Base-by-base conservation (phyloP, 805 yeast species). In the Saccharomycopsis amapae region DNA sequence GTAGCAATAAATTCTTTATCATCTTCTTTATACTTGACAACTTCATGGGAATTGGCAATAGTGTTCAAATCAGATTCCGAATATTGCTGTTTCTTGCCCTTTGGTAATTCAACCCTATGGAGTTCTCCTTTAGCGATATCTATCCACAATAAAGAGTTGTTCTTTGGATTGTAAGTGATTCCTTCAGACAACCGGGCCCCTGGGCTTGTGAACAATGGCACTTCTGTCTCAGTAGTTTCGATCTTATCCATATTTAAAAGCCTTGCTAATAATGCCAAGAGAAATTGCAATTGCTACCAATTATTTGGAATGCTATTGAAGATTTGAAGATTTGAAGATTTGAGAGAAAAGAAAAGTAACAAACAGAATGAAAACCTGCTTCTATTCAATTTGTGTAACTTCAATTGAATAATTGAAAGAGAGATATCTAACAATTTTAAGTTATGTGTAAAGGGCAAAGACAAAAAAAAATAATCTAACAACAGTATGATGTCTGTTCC, bases 141-240 rank as follows among this genome's bases (percentile, higher is more conserved):
- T 9, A 72, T 65, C 73, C 76, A 72, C 10, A 74, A 55, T 10
- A 77, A 58, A 0, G 76, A 59, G 51, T 75, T 63, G 58, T 72
- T 73, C 42, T 65, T 58, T 3, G 64, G 64, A 53, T 76, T 74
- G 58, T 77, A 77, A 7, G 78, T 73, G 53, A 75, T 58, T 3
- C 81, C 82, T 54, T 77, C 83, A 4, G 72, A 58, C 5, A 77
- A 61, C 33, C 76, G 52, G 12, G 53, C 48, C 4, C 79, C 79
- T 10, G 56, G 54, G 37, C 59, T 54, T n/a, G 47, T 42, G 34
- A 62, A 51, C 34, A 58, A 60, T 17, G 62, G 58, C 9, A 18
- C 22, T n/a, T 10, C 19, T 31, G 24, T 20, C n/a, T 12, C 42
- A 30, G 18, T 23, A 13, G 41, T 18, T 24, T 30, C 38, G 30